Base-by-base conservation (phyloP, 768 basidiomycete genomes). In the Agaricus blazei region DNA sequence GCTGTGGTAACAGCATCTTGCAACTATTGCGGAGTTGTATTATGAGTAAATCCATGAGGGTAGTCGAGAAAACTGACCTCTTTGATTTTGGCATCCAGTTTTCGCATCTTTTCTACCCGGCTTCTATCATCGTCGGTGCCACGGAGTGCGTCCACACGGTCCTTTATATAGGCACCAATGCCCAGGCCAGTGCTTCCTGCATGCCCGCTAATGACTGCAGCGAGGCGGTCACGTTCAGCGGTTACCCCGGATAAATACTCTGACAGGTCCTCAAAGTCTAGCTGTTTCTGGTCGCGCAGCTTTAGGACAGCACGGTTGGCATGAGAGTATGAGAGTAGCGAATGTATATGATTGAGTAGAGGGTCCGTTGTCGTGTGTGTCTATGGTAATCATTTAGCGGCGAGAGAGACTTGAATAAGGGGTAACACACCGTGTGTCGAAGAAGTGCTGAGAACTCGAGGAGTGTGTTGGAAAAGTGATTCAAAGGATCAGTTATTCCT, bases 241-340 rank as follows among this genome's bases (percentile, higher is more conserved):
- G 92, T 93, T 44, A 98, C 86, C n/a, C 88, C 90, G 5, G 90
- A 90, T 11, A 99, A 78, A 69, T 98, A 98, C 51, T 93, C 90
- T 2, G 93, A 93, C 8, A 98, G 80, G 67, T 98, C 96, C 71
- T 99, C 97, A 60, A 98, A 96, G 66, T 99, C 97, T 53, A 98
- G 83, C 68, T 99, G 97, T 69, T 98, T 99, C 72, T 98, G 97
- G 68, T 98, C 97, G 44, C 97, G 85, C 29, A 97, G 79, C 70
- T 92, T 96, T 60, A 99, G 80, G 23, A 98, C 93, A n/a, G 88
- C 84, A 50, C 92, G 87, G 62, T 98, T 96, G 29, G 91, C 87
- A 65, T 93, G 86, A 2, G 93, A 92, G 70, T 98, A 98, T n/a
- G 85, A 81, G n/a, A 94, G 75, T 5, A 98, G 78, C 2, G 94